Evolutionary conservation across 306 rosid species (phyloP).

Genomic region (Corylus avellana): DNA sequence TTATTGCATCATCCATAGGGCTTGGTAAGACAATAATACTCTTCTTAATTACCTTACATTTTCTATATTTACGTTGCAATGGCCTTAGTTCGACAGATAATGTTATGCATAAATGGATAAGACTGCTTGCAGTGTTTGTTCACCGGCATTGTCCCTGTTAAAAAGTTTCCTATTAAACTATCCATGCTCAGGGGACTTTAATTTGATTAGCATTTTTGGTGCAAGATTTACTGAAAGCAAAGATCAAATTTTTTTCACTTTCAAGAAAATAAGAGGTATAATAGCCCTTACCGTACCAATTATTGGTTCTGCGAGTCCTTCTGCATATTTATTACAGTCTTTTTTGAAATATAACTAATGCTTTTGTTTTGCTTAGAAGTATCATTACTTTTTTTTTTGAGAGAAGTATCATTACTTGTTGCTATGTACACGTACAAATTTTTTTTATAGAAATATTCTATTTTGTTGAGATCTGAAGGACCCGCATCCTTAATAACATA

Average conservation of each 20-base stretch:
- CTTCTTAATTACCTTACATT: constrained; percentile 2
- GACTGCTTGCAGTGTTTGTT: background rate
- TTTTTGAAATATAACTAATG: background rate
- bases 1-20: constrained; percentile 84
- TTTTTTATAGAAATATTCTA: too few species aligned
- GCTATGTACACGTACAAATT: too few species aligned
- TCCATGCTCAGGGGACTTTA: background rate
- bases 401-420: background rate
- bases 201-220: background rate
- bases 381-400: background rate
- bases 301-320: background rate
- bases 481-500: background rate
- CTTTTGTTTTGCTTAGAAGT: background rate
- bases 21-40: constrained; percentile 61
- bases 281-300: background rate
- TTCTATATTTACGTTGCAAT: background rate
- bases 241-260: background rate
- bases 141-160: background rate
- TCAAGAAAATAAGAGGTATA: background rate
- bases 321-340: background rate
- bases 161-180: background rate
- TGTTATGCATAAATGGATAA: background rate
- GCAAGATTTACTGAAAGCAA: background rate
- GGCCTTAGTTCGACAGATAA: constrained; percentile 1
- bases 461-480: background rate